Evolutionary conservation across 2,329 filamentous ascomycete genomes (phyloP), one percentile per base, ranked within the genome.

Genomic region (Neonectria magnoliae): DNA sequence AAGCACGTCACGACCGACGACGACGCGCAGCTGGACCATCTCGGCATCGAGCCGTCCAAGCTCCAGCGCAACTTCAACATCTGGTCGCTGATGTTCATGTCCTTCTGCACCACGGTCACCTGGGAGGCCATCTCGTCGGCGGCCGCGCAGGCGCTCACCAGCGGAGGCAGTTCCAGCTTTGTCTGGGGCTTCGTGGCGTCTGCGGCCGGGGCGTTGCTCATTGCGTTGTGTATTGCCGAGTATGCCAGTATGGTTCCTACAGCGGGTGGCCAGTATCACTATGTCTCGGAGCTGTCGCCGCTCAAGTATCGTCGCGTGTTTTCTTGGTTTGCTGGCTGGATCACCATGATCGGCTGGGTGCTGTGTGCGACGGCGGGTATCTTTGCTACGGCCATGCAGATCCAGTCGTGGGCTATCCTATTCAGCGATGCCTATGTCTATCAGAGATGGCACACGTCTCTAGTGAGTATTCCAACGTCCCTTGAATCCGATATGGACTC

Each of bases 71-170:
- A 63, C 48, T 59, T 63, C 54, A 63, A 63, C 31, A 31, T 58
- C 3, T 63, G 60, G 54, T 63, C 55, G 16, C 27, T 63, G 29
- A 48, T 63, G 14, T 63, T 59, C 48, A 63, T 63, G 60, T 63
- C 54, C 2, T 63, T 63, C 38, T 63, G 60, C 18, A 63, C 60
- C n/a, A 63, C 54, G 16, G 60, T 63, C n/a, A 63, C 60, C 20
- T 63, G 60, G 60, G 60, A 63, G 29, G 60, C 55, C 7, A 33
- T 59, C 11, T 47, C 60, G 25, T 54, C 55, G 2, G 51, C 55
- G 13, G 45, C 51, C 13, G 60, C 60, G 5, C 60, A 63, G 10
- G 55, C 55, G 3, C 18, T 63, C 4, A 63, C 55, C 10, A 36
- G 45, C 4, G 55, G 55, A 10, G 60, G 60, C 38, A 63, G 60